A percentile compares a stretch with the other conserved stretches of the same genome.
These are phyloP conservation scores for Diaporthe sp. DNA, from an alignment of 2,329 filamentous ascomycete species.

Conservation along the genomic window DNA sequence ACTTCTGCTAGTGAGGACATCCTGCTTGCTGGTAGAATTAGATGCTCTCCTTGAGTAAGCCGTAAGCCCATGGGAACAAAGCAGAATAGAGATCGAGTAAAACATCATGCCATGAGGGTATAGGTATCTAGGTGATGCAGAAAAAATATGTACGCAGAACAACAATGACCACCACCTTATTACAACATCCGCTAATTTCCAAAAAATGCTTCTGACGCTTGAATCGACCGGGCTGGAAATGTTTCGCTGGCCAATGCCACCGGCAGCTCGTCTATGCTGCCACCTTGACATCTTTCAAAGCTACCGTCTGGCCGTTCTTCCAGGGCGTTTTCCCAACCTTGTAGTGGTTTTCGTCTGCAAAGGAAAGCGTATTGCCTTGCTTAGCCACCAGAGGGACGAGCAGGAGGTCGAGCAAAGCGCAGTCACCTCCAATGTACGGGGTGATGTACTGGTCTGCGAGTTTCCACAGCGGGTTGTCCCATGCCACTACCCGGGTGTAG, in stretches of 20 bases:
- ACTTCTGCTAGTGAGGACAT: not conserved
- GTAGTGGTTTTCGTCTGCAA: slow-evolving; percentile 35
- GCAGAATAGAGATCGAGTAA: not conserved
- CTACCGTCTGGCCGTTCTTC: slow-evolving; percentile 31
- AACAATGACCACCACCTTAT: not conserved
- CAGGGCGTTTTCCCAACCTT: slow-evolving; percentile 33
- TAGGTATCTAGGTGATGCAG: slow-evolving; percentile 18
- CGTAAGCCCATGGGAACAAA: not conserved
- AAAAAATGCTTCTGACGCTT: not conserved
- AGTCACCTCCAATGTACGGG: slow-evolving; percentile 37
- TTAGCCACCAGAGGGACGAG: slow-evolving; percentile 35
- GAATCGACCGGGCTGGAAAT: not conserved
- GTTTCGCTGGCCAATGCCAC: not conserved
- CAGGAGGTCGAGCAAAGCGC: slow-evolving; percentile 33
- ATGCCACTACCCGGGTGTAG: slow-evolving; percentile 39
- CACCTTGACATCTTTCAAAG: slow-evolving; percentile 13
- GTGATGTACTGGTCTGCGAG: slow-evolving; percentile 39
- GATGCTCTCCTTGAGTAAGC: not conserved
- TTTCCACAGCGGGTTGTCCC: slow-evolving; percentile 39
- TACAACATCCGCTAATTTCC: slow-evolving; percentile 2
- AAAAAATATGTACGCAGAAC: not conserved
- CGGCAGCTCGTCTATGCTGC: not conserved
- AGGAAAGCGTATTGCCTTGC: slow-evolving; percentile 33
- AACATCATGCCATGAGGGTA: slow-evolving; percentile 7
- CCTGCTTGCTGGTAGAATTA: not conserved